Evolutionary conservation across 2,329 filamentous ascomycete species (phyloP).

Genomic region (Lecanicillium sp.): DNA sequence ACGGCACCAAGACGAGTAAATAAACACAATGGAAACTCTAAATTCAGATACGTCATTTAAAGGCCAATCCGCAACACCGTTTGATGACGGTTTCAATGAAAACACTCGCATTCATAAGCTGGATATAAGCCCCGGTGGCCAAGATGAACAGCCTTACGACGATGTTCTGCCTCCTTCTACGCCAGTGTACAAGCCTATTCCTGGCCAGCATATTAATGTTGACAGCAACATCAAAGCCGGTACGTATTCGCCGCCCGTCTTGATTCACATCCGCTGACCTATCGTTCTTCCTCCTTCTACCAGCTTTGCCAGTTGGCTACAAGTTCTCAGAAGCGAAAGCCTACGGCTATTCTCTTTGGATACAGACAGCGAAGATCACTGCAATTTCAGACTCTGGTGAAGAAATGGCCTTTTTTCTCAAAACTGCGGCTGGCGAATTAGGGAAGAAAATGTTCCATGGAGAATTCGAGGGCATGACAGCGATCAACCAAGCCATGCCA

Average conservation of each 20-base stretch:
- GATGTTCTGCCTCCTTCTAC: background rate
- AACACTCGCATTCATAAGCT: background rate
- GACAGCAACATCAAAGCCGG: background rate
- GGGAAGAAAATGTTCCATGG: slow-evolving; percentile 1
- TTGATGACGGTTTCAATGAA: too few relatives aligned
- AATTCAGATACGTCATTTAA: too few relatives aligned
- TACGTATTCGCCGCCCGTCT: background rate
- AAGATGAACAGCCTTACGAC: background rate
- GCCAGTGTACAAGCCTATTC: background rate
- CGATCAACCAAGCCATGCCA: background rate
- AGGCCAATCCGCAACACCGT: too few relatives aligned
- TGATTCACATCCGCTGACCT: background rate
- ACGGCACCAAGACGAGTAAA: too few relatives aligned
- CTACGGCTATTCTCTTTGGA: slow-evolving; percentile 3
- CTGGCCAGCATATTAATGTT: background rate
- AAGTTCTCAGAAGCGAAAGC: background rate
- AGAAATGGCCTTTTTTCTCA: background rate
- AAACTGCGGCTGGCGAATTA: background rate
- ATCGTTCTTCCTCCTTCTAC: too few relatives aligned
- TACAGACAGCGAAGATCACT: background rate
- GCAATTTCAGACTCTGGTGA: background rate
- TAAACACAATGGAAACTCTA: too few relatives aligned
- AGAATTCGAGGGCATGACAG: slow-evolving; percentile 4
- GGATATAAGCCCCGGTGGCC: background rate
- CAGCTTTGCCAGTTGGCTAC: background rate